Evolutionary conservation across 805 yeast species (phyloP), one percentile per base, ranked within the genome.

Genomic region (Sugiyamaella lignohabitans): DNA sequence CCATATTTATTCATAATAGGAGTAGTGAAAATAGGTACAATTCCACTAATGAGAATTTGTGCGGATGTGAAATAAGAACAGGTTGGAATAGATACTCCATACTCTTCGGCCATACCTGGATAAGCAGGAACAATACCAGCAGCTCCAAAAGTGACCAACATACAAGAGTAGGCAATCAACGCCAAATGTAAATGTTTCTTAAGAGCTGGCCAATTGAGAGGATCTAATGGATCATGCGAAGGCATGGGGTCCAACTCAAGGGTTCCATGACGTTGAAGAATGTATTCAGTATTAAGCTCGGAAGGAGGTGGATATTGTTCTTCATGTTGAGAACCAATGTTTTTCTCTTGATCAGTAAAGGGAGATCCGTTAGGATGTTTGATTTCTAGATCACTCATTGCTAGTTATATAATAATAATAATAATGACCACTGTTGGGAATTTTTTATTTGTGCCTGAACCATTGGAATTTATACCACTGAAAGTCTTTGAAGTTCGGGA

Each of bases 211-310:
- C 54, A 51, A 29, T 51, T 51, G 5, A 49, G 22, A 17, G 54
- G 54, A 39, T 51, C 54, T 8, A 23, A 41, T 11, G 42, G 42
- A 40, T 38, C 36, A 34, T 42, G 32, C 2, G 51, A 37, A 2
- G 54, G 54, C 40, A 51, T 38, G 6, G 54, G 54, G 20, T 50
- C 53, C 14, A 51, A 38, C 16, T 46, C 49, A 17, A 51, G 34
- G n/a, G 53, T 51, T 16, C 53, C 53, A 39, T 51, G 53, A 14
- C 54, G 51, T 16, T 41, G 41, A 4, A 51, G 38, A 4, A 51
- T 27, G 27, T 36, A 51, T n/a, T 51, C 49, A 21, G 27, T 29
- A 42, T 42, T 16, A 29, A 36, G 27, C 18, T 21, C 43, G 4
- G 43, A 27, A 16, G 27, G 18, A 16, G 24, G 41, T 11, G 41